phyloP scores from a whole-genome alignment of 2,329 filamentous ascomycete species.

The Talaromyces sp. region DNA sequence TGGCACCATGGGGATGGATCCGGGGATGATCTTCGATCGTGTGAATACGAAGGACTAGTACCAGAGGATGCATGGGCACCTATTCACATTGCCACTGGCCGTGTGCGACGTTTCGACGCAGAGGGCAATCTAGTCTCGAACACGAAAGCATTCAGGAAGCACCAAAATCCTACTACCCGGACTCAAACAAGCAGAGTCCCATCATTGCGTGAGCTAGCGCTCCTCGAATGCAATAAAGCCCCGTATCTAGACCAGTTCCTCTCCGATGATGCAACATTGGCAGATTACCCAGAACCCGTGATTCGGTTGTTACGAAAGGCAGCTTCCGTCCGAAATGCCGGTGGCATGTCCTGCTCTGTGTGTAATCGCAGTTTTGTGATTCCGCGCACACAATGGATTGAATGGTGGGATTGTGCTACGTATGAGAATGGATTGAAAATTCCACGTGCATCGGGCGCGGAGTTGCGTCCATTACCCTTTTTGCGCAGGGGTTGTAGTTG shows the following conservation, averaged over 20 bases:
- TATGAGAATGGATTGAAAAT: slow-evolving; percentile 35
- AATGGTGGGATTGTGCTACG: slow-evolving; percentile 41
- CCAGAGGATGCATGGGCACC: slow-evolving; percentile 31
- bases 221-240: slow-evolving; percentile 36
- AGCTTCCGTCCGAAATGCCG: slow-evolving; percentile 30
- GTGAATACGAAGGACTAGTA: slow-evolving; percentile 23
- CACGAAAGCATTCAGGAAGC: slow-evolving; percentile 4
- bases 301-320: slow-evolving; percentile 33
- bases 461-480: slow-evolving; percentile 37
- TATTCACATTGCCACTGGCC: slow-evolving; percentile 34
- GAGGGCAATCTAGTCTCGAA: slow-evolving; percentile 27
- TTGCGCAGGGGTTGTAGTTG: slow-evolving; percentile 38
- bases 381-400: slow-evolving; percentile 41
- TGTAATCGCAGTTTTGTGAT: slow-evolving; percentile 39
- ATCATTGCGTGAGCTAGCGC: slow-evolving; percentile 40
- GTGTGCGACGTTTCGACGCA: slow-evolving; percentile 29
- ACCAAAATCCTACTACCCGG: neutral
- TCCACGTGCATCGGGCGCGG: slow-evolving; percentile 27
- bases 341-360: slow-evolving; percentile 37
- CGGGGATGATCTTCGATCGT: slow-evolving; percentile 14
- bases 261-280: slow-evolving; percentile 27
- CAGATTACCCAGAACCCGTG: slow-evolving; percentile 31
- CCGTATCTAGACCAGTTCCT: slow-evolving; percentile 33
- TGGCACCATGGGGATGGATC: slow-evolving; percentile 26
- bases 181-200: slow-evolving; percentile 24